These are phyloP conservation scores for Leucocoprinus gongylophorus DNA, from an alignment of 1,284 basidiomycete genomes.

Conservation along the genomic window DNA sequence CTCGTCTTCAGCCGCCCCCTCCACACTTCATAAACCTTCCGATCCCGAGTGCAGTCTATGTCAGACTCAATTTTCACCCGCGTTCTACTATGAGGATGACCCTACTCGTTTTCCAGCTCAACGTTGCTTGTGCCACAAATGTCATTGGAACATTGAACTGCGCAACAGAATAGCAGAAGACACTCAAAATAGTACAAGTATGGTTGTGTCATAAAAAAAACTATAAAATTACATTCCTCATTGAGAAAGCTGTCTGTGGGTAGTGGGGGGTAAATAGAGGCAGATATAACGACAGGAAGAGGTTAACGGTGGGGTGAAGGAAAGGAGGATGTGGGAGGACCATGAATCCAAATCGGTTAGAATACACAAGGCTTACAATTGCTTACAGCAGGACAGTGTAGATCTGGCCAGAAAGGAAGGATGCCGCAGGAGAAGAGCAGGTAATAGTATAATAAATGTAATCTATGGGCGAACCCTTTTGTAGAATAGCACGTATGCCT, in stretches of 20 bases:
- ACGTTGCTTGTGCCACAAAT: conserved; percentile 46
- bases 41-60: conserved; percentile 32
- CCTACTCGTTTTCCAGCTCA: conserved; percentile 12
- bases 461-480: conserved; percentile 60
- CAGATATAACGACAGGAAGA: neutral
- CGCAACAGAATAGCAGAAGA: conserved; percentile 15
- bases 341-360: conserved; percentile 19
- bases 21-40: conserved; percentile 15
- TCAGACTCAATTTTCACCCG: conserved; percentile 37
- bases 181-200: conserved; percentile 19
- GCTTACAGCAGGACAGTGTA: conserved; percentile 18
- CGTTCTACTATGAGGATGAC: conserved; percentile 29
- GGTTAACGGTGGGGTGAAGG: conserved; percentile 8
- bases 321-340: conserved; percentile 12
- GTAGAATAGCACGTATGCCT: conserved; percentile 85
- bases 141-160: conserved; percentile 33
- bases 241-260: neutral
- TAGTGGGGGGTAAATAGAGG: conserved; percentile 12
- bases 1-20: conserved; percentile 15
- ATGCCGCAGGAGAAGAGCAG: conserved; percentile 14
- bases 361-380: conserved; percentile 22
- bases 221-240: conserved; percentile 16
- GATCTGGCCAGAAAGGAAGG: conserved; percentile 15
- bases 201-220: conserved; percentile 23
- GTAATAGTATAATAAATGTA: neutral